Evolutionary conservation across 1,284 basidiomycete species (phyloP).

Genomic region (Cystobasidium pallidum): DNA sequence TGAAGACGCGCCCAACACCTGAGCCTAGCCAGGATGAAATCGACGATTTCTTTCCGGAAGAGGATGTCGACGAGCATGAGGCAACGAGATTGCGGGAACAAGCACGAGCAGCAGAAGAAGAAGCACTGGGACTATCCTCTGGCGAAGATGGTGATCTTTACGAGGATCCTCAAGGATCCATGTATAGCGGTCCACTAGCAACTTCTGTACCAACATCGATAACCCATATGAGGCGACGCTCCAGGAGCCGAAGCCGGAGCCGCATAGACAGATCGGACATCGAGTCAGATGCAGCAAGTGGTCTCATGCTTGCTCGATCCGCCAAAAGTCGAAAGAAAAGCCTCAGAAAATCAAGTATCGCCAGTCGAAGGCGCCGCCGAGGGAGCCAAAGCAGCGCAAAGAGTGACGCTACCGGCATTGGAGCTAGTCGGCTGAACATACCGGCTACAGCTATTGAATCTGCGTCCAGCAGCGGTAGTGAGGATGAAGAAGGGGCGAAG

Average conservation of each 20-base stretch:
- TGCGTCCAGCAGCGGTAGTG: conserved; percentile 31
- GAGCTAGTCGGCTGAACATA: conserved; percentile 4
- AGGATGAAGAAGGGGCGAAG: conserved; percentile 41
- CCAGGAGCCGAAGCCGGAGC: conserved; percentile 44
- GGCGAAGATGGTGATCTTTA: conserved; percentile 50
- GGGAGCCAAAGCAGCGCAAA: conserved; percentile 42
- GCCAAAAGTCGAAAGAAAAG: conserved; percentile 19
- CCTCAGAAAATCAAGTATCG: conserved; percentile 12
- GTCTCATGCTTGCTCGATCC: conserved; percentile 29
- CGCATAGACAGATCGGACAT: conserved; percentile 33
- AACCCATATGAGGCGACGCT: conserved; percentile 50
- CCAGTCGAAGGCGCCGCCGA: conserved; percentile 21
- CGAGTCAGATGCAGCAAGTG: conserved; percentile 38
- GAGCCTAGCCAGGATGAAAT: not conserved
- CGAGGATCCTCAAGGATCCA: conserved; percentile 52
- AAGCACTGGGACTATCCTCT: conserved; percentile 15
- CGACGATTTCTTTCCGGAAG: conserved; percentile 42
- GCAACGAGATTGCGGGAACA: conserved; percentile 16
- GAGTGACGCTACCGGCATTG: conserved; percentile 2
- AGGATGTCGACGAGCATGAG: conserved; percentile 30
- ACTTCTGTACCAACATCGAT: conserved; percentile 51
- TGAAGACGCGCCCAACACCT: not conserved
- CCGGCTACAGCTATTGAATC: conserved; percentile 32
- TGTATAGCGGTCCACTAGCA: conserved; percentile 52
- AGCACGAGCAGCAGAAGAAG: conserved; percentile 23